Conservation (phyloP, 1,284 basidiomycete species). For the Malassezia caprae region DNA sequence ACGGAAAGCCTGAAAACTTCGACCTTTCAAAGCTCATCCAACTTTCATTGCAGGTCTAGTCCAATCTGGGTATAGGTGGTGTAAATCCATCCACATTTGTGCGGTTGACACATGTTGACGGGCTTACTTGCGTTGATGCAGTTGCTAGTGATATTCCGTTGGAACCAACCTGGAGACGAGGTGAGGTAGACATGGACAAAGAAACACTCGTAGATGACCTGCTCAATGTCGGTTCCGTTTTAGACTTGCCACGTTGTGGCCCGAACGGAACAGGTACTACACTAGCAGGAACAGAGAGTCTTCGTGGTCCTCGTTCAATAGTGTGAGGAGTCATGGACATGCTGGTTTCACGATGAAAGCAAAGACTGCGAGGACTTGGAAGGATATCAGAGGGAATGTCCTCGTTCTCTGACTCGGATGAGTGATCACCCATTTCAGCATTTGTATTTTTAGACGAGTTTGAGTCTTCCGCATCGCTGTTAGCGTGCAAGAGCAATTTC, state of each 20-base stretch:
- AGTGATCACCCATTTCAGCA: background rate
- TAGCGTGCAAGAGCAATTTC: constrained; percentile 2
- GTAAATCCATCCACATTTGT: background rate
- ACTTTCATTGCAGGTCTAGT: background rate
- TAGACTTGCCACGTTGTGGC: background rate
- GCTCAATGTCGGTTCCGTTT: background rate
- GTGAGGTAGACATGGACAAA: background rate
- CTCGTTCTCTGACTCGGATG: background rate
- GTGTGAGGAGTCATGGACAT: background rate
- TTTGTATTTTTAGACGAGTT: background rate
- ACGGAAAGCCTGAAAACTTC: constrained; percentile 30
- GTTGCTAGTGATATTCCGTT: background rate
- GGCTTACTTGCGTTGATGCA: background rate
- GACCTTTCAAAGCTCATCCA: constrained; percentile 32
- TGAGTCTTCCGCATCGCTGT: background rate
- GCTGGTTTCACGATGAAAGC: background rate
- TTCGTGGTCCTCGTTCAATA: background rate
- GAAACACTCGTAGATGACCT: background rate
- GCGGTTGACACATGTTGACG: background rate
- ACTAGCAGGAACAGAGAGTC: background rate
- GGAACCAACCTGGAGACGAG: background rate
- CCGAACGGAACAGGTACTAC: background rate
- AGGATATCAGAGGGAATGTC: background rate
- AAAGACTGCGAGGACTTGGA: background rate
- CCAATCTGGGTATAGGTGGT: background rate